Conservation (phyloP, 23 red algal genomes). For the Gracilaria gracilis region DNA sequence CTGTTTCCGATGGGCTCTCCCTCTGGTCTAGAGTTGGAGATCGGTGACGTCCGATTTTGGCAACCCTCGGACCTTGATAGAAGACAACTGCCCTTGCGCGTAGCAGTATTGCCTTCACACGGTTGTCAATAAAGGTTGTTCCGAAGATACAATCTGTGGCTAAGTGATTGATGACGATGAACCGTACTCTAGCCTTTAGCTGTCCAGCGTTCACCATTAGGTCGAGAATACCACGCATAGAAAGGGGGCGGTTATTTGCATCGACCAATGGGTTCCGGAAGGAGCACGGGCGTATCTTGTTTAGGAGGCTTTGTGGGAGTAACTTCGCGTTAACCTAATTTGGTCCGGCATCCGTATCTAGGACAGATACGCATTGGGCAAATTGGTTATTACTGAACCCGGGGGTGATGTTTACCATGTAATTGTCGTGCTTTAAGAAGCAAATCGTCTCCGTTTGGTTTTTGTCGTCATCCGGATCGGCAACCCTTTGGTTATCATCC, state of each 20-base stretch:
- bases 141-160: constrained; percentile 1
- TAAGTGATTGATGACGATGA: constrained; percentile 2
- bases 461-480: background rate
- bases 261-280: background rate
- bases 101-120: background rate
- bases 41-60: no score
- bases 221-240: background rate
- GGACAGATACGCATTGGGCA: background rate
- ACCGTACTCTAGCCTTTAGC: background rate
- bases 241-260: constrained; percentile 2
- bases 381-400: background rate
- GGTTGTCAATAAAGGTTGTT: constrained; percentile 23
- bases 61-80: background rate
- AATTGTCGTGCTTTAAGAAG: background rate
- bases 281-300: background rate
- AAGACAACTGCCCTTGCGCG: background rate
- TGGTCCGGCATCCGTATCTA: constrained; percentile 24
- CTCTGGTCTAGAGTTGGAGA: no score
- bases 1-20: background rate
- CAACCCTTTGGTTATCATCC: background rate
- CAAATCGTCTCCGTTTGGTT: no score
- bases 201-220: background rate
- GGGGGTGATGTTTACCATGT: constrained; percentile 21
- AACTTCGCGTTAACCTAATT: background rate
- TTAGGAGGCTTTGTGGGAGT: background rate